Evolutionary conservation across 495 filamentous ascomycete species (phyloP), one percentile per base, ranked within the genome.

Genomic region (Lophium mytilinum): DNA sequence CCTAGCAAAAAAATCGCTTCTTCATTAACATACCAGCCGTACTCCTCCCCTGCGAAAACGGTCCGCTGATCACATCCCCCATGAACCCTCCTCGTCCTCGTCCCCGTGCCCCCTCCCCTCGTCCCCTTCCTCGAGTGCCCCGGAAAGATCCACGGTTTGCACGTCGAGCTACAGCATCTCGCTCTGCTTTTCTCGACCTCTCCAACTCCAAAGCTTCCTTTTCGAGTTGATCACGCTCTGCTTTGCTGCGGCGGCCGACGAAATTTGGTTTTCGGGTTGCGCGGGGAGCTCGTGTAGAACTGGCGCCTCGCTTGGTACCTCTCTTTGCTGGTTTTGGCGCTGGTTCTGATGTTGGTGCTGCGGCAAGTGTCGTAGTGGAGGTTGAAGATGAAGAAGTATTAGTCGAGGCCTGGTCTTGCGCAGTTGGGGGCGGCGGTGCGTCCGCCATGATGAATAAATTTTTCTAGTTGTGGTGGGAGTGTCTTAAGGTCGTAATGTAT

Each of bases 1-100:
- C 36, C 11, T 2, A 30, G 33, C 18, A 17, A 15, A 9, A 37
- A 9, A 17, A 3, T 18, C 34, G 34, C 36, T 10, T n/a, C n/a
- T n/a, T n/a, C n/a, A n/a, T n/a, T n/a, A n/a, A 52, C 7, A 47
- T 56, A 37, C 56, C 58, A 47, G 36, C 18, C 5, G 52, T 51
- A 1, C 61, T 48, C 19, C 37, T 59, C 10, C 67, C 65, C 34
- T 53, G n/a, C 2, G 67, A 68, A 52, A 71, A 71, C 34, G 69
- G 69, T 15, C 67, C 66, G 46, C 56, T 65, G 15, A 56, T 54
- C 9, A 45, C 46, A 19, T 43, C 52, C 30, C 53, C 53, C 50
- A 21, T 56, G 30, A 55, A 61, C 9, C 60, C 65, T 12, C 59
- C 65, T 43, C 60, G 11, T 9, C 39, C 40, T 56, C 61, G 33